Conservation (phyloP, 805 yeast genomes). For the Trichomonascus vanleenenianus region DNA sequence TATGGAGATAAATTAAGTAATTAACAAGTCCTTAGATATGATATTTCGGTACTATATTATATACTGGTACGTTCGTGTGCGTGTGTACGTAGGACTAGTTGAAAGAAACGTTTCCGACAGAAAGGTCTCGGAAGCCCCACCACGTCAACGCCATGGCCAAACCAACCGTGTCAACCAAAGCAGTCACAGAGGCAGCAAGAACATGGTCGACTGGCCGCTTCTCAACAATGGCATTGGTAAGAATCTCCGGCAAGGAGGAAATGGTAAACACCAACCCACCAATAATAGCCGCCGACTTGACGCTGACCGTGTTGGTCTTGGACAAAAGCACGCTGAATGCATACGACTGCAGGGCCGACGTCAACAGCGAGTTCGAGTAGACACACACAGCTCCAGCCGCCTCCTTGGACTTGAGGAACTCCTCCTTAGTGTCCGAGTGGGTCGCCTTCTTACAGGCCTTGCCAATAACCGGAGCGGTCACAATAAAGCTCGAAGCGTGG, state of each 20-base stretch:
- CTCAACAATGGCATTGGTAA: conserved; percentile 28
- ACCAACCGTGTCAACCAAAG: conserved; percentile 36
- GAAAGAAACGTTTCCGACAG: no score
- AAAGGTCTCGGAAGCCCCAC: conserved; percentile 27
- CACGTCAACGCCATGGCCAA: conserved; percentile 32
- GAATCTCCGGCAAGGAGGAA: conserved; percentile 29
- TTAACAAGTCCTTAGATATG: no score
- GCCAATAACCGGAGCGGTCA: conserved; percentile 33
- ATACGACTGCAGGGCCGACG: conserved; percentile 34
- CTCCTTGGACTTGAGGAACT: conserved; percentile 30
- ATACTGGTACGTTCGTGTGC: no score
- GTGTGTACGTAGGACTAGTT: no score
- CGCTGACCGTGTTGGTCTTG: conserved; percentile 30
- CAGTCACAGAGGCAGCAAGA: conserved; percentile 25
- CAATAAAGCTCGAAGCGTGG: conserved; percentile 29
- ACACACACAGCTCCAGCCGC: conserved; percentile 31
- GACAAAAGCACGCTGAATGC: conserved; percentile 34
- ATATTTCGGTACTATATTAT: no score
- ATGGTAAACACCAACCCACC: conserved; percentile 33
- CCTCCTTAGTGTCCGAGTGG: conserved; percentile 27
- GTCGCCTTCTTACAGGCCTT: conserved; percentile 32
- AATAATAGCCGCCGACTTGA: conserved; percentile 33
- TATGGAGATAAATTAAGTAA: no score
- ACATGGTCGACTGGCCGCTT: conserved; percentile 30
- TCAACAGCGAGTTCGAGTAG: conserved; percentile 27